Percentiles rank a stretch among this genome's conserved stretches.
phyloP scores from a whole-genome alignment of 768 basidiomycete genomes.

The button mushroom (Agaricus bisporus) region DNA sequence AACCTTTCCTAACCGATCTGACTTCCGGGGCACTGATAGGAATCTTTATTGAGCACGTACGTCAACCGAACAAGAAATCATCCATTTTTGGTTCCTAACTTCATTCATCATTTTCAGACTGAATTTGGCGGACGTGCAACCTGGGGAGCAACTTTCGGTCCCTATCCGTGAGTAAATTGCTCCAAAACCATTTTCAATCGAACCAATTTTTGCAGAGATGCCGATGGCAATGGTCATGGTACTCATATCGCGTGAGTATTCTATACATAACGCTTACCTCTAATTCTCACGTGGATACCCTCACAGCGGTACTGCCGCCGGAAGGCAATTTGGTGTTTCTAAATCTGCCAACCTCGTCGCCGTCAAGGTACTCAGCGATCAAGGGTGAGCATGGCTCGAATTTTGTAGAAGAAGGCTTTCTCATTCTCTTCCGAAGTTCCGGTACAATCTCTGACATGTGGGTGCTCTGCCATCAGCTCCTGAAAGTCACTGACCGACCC shows the following conservation, averaged over 20 bases:
- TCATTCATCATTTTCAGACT: conserved; percentile 6
- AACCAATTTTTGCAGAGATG: conserved; percentile 3
- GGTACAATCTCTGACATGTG: conserved; percentile 14
- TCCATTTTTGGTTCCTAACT: too few species aligned
- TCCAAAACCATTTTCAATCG: background rate
- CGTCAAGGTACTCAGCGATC: conserved; percentile 33
- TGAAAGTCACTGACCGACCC: background rate
- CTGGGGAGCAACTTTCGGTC: conserved; percentile 30
- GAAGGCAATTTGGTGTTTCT: conserved; percentile 18
- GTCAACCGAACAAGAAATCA: too few species aligned
- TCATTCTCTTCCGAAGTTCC: conserved; percentile 11
- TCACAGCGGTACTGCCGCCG: conserved; percentile 18
- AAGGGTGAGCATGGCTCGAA: background rate
- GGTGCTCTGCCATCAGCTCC: background rate
- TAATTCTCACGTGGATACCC: background rate
- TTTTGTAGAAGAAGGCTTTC: too few species aligned
- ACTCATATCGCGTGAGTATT: conserved; percentile 24
- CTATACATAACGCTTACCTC: background rate
- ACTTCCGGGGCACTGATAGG: too few species aligned
- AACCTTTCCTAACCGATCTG: too few species aligned
- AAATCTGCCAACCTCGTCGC: conserved; percentile 28
- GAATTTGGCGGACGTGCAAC: conserved; percentile 34
- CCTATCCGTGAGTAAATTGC: conserved; percentile 7
- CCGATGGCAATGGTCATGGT: conserved; percentile 33
- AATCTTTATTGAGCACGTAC: too few species aligned